Conservation (phyloP, 1,284 basidiomycete species). For the Porodaedalea pini region DNA sequence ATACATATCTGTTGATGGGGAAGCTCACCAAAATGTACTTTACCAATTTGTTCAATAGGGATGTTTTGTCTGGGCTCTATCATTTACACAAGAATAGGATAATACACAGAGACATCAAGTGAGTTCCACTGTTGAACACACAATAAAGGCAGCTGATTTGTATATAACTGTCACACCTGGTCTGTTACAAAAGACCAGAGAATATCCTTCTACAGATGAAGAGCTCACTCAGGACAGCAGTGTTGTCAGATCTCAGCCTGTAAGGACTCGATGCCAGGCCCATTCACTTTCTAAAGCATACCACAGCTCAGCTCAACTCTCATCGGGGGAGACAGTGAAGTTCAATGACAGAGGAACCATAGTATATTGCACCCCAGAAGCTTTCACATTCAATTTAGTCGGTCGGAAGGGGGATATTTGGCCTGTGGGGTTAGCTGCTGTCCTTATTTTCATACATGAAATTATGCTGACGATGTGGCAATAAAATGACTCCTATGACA, state of each 20-base stretch:
- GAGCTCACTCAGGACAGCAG: background rate
- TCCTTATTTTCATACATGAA: background rate
- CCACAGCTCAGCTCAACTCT: background rate
- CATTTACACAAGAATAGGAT: no score
- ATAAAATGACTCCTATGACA: no score
- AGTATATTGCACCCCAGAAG: background rate
- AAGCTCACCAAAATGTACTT: no score
- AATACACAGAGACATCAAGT: no score
- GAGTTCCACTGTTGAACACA: no score
- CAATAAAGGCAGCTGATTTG: no score
- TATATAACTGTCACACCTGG: no score
- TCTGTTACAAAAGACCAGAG: background rate
- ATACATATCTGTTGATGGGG: no score
- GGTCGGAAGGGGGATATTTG: background rate
- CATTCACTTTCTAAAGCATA: background rate
- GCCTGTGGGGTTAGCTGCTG: background rate
- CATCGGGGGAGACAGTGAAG: background rate
- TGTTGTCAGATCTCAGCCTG: background rate
- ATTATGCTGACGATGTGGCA: background rate
- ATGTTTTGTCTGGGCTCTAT: no score
- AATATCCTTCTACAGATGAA: background rate
- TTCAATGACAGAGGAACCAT: background rate
- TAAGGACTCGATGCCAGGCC: background rate
- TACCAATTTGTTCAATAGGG: no score
- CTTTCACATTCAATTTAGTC: background rate